Percentiles rank a stretch among this genome's conserved stretches.
phyloP scores from a whole-genome alignment of 495 filamentous ascomycete species.

The Xylaria sp. region DNA sequence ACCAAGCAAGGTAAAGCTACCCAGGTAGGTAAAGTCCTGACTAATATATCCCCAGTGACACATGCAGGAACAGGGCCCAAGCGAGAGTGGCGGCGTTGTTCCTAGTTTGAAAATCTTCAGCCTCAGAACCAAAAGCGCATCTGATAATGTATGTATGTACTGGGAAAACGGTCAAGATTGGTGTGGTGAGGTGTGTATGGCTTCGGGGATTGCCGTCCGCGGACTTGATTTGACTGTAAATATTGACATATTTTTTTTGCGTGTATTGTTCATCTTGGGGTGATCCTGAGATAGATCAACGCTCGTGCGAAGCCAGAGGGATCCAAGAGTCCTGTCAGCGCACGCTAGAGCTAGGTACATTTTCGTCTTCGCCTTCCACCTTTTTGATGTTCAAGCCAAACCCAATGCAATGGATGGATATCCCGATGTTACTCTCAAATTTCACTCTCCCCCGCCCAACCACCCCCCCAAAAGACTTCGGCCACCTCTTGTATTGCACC shows the following conservation, averaged over 20 bases:
- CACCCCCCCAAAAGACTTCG: background rate
- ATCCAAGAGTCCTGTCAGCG: background rate
- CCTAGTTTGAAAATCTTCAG: no score
- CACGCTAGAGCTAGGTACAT: background rate
- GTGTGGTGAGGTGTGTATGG: no score
- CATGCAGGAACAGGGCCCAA: no score
- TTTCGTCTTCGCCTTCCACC: background rate
- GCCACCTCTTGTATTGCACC: background rate
- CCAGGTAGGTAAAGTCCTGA: no score
- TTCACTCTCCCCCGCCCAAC: background rate
- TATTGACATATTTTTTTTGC: background rate
- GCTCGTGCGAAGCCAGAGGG: background rate
- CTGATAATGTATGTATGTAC: no score
- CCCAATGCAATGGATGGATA: background rate
- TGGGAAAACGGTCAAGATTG: no score
- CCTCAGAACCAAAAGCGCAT: no score
- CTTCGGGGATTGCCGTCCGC: no score
- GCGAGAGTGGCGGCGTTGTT: no score
- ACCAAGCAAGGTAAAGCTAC: no score
- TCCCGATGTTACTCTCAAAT: constrained; percentile 11
- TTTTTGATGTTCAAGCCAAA: constrained; percentile 9
- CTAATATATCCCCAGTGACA: no score
- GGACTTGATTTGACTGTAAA: no score
- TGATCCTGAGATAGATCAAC: background rate
- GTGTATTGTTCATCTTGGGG: background rate